Evolutionary conservation across 139 green algal genomes (phyloP).

Genomic region (Volvox reticuliferus): DNA sequence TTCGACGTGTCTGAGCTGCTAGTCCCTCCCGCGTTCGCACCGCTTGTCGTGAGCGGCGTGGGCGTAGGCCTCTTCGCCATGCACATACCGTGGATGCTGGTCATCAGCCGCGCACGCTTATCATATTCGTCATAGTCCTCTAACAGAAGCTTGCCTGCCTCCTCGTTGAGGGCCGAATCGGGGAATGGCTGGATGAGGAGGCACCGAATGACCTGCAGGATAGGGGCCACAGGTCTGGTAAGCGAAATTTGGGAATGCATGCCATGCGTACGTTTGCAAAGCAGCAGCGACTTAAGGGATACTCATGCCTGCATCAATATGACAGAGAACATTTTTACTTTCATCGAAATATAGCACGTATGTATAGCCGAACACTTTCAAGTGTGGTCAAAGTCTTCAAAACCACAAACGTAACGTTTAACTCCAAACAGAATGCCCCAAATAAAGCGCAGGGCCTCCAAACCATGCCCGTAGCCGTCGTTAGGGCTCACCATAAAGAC

Average conservation of each 20-base stretch:
- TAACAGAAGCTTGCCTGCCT: slow-evolving; percentile 95
- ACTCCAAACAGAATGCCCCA: neutral
- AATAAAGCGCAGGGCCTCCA: neutral
- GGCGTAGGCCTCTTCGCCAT: slow-evolving; percentile 61
- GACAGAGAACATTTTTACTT: too few species aligned
- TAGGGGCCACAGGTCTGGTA: neutral
- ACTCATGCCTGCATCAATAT: too few species aligned
- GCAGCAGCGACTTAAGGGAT: too few species aligned
- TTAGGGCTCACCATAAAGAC: slow-evolving; percentile 67
- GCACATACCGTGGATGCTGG: slow-evolving; percentile 75
- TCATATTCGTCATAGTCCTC: slow-evolving; percentile 93
- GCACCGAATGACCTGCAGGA: slow-evolving; percentile 87
- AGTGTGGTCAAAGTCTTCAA: neutral
- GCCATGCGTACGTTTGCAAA: too few species aligned
- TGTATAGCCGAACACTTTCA: too few species aligned
- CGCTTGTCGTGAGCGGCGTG: slow-evolving; percentile 80
- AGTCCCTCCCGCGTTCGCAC: slow-evolving; percentile 82
- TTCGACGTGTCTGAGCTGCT: slow-evolving; percentile 41
- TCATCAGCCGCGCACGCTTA: slow-evolving; percentile 91
- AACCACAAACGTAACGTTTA: neutral
- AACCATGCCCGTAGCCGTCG: neutral
- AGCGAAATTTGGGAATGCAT: too few species aligned
- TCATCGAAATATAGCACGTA: too few species aligned
- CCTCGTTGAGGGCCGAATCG: slow-evolving; percentile 97
- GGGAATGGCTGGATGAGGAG: slow-evolving; percentile 97